Evolutionary conservation across 345 rosid genomes (phyloP).

Genomic region (Lepidium sativum): DNA sequence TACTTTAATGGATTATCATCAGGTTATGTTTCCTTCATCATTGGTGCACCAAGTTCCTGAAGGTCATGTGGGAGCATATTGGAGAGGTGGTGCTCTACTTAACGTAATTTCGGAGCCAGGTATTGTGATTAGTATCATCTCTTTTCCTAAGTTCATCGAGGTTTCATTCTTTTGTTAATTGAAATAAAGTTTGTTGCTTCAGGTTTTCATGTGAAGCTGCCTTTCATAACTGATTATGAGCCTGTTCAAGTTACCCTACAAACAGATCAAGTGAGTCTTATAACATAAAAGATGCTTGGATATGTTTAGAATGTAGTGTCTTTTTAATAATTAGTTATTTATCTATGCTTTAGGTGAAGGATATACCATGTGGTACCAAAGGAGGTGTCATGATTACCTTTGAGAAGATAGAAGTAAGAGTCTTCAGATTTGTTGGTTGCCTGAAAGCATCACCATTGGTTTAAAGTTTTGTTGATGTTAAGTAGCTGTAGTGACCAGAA

Average conservation of each 20-base stretch:
- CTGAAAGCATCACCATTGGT: neutral
- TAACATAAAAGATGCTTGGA: neutral
- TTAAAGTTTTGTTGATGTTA: neutral
- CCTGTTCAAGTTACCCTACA: slow-evolving; percentile 96
- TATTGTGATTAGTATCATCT: neutral
- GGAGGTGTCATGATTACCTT: slow-evolving; percentile 93
- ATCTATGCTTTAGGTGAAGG: slow-evolving; percentile 47
- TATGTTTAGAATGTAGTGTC: slow-evolving; percentile 1
- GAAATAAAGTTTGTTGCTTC: neutral
- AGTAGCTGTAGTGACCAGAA: neutral
- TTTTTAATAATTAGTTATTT: neutral
- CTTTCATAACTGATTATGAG: slow-evolving; percentile 71
- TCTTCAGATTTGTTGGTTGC: neutral
- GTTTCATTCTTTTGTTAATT: neutral
- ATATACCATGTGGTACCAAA: slow-evolving; percentile 94
- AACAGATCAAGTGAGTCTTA: slow-evolving; percentile 57
- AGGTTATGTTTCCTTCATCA: slow-evolving; percentile 52
- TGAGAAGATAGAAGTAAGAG: slow-evolving; percentile 80
- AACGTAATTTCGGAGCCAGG: slow-evolving; percentile 63
- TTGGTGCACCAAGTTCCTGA: slow-evolving; percentile 86
- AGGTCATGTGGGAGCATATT: slow-evolving; percentile 93
- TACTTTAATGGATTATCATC: slow-evolving; percentile 1
- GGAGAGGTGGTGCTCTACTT: slow-evolving; percentile 92
- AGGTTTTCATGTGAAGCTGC: slow-evolving; percentile 84
- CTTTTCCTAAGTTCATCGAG: neutral